phyloP scores from a whole-genome alignment of 108 stramenopile species.

The Cyclostephanos tholiformis region DNA sequence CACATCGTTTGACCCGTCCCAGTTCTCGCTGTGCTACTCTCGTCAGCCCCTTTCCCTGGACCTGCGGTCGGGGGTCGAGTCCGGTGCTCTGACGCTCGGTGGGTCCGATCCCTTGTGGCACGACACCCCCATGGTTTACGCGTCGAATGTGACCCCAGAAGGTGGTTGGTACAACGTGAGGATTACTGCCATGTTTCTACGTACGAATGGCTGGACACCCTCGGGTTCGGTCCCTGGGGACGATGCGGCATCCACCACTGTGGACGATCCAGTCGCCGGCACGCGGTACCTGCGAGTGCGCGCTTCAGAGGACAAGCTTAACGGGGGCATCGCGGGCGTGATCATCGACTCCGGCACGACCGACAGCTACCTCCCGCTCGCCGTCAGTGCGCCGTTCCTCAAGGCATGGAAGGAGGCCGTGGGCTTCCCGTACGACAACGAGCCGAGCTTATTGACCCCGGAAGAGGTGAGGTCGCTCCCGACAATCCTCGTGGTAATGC shows the following conservation, averaged over 20 bases:
- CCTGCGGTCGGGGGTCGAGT: slow-evolving; percentile 30
- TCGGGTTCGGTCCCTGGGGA: background rate
- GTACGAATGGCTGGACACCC: slow-evolving; percentile 39
- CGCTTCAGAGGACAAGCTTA: slow-evolving; percentile 17
- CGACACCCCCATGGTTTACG: slow-evolving; percentile 47
- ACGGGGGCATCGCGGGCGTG: slow-evolving; percentile 25
- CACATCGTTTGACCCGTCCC: slow-evolving; percentile 40
- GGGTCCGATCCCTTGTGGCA: slow-evolving; percentile 42
- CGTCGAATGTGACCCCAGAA: slow-evolving; percentile 31
- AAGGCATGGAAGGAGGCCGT: slow-evolving; percentile 36
- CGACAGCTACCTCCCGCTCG: slow-evolving; percentile 52
- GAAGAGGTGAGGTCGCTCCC: slow-evolving; percentile 68
- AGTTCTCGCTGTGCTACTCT: slow-evolving; percentile 69
- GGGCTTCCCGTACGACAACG: slow-evolving; percentile 40
- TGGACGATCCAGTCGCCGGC: background rate
- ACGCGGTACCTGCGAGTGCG: slow-evolving; percentile 24
- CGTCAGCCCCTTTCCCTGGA: slow-evolving; percentile 41
- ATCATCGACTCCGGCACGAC: slow-evolving; percentile 64
- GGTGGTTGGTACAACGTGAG: slow-evolving; percentile 39
- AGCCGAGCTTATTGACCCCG: slow-evolving; percentile 42
- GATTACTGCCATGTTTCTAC: slow-evolving; percentile 34
- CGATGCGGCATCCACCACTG: background rate
- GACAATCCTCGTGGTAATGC: slow-evolving; percentile 64
- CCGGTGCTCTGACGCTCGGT: slow-evolving; percentile 44
- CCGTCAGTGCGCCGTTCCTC: slow-evolving; percentile 15